phyloP scores from a whole-genome alignment of 306 rosid species.

The Sphenostylis stenocarpa region DNA sequence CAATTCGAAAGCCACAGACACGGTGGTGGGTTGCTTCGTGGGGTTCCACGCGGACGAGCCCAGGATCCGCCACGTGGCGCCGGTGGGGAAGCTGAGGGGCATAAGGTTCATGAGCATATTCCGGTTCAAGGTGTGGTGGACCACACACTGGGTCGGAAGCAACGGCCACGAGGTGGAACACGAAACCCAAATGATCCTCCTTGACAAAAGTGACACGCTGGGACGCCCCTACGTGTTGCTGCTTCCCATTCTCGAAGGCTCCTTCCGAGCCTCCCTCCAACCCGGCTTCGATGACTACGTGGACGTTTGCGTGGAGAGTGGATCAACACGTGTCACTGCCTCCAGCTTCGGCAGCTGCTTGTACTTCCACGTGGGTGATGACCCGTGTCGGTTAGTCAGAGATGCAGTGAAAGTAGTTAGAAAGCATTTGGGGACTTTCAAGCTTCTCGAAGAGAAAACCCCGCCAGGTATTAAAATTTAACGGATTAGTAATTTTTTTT shows the following conservation, averaged over 20 bases:
- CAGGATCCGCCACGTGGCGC: constrained; percentile 49
- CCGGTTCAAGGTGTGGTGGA: constrained; percentile 85
- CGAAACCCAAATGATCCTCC: constrained; percentile 67
- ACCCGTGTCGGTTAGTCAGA: constrained; percentile 49
- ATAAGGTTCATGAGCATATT: constrained; percentile 66
- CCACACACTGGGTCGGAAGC: constrained; percentile 64
- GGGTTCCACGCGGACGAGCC: constrained; percentile 54
- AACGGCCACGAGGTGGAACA: constrained; percentile 58
- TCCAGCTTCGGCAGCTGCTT: constrained; percentile 51
- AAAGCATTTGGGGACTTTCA: constrained; percentile 57
- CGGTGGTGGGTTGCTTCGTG: constrained; percentile 52
- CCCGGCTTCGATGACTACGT: constrained; percentile 43
- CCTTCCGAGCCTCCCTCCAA: constrained; percentile 59
- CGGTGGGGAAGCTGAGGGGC: constrained; percentile 51
- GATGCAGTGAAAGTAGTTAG: constrained; percentile 51
- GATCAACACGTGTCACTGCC: constrained; percentile 52
- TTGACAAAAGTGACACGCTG: constrained; percentile 36
- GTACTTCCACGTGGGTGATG: constrained; percentile 57
- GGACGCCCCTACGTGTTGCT: constrained; percentile 62
- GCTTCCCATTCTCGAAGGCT: constrained; percentile 61
- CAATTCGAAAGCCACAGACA: constrained; percentile 32
- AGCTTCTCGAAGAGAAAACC: constrained; percentile 57
- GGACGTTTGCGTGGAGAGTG: constrained; percentile 62
- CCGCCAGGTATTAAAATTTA: constrained; percentile 41
- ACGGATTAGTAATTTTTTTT: too few relatives aligned